Conservation (phyloP, 176 grass and related monocot species). For the Triticum timopheevii region DNA sequence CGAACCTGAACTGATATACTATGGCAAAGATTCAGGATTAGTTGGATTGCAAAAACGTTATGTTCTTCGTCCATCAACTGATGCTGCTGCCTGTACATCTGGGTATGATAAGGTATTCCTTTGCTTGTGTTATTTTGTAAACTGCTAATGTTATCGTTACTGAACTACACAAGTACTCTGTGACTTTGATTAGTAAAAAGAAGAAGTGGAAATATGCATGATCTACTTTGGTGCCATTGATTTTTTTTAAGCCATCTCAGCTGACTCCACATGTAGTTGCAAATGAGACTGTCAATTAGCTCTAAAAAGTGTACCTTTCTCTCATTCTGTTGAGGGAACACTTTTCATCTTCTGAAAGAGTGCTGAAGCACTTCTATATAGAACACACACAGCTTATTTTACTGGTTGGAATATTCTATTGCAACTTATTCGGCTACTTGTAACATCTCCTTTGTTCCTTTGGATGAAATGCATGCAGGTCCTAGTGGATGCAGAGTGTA, state of each 20-base stretch:
- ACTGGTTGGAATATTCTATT: not conserved
- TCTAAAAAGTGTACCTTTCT: not conserved
- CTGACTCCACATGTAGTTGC: not conserved
- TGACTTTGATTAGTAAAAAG: slow-evolving; percentile 4
- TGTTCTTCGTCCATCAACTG: slow-evolving; percentile 34
- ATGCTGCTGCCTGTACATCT: slow-evolving; percentile 58
- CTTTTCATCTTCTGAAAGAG: not conserved
- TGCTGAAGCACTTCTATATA: not conserved
- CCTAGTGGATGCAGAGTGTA: slow-evolving; percentile 96
- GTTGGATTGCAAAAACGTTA: slow-evolving; percentile 63
- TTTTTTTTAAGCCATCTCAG: not conserved
- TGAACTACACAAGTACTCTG: not conserved
- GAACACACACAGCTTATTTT: not conserved
- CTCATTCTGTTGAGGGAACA: not conserved
- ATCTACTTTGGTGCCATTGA: not conserved
- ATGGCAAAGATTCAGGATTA: slow-evolving; percentile 90
- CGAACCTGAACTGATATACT: slow-evolving; percentile 90
- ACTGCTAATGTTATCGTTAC: not conserved
- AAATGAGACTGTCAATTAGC: not conserved
- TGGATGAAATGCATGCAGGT: slow-evolving; percentile 48
- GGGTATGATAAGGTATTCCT: slow-evolving; percentile 85
- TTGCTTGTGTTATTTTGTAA: not conserved
- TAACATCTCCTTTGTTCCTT: not conserved
- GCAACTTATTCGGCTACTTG: not conserved
- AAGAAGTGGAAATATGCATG: not conserved